phyloP scores from a whole-genome alignment of 805 yeast species.

The Isabelozyma rhagii region DNA sequence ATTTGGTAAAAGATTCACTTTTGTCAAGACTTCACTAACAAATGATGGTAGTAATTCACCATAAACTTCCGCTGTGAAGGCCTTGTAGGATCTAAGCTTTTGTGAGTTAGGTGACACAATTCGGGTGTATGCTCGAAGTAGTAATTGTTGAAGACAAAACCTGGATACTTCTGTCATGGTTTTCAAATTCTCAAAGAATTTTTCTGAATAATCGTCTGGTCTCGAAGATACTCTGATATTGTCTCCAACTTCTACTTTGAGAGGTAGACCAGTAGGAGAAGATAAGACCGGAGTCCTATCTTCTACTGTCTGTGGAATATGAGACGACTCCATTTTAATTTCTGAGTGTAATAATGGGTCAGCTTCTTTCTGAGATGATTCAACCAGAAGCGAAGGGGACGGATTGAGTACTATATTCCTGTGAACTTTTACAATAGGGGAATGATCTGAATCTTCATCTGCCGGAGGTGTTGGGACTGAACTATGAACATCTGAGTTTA shows the following conservation, averaged over 20 bases:
- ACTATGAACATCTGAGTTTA: neutral
- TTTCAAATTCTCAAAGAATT: conserved; percentile 18
- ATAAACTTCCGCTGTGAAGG: conserved; percentile 86
- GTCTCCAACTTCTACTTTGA: neutral
- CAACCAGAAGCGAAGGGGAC: neutral
- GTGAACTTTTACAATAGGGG: neutral
- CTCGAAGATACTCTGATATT: conserved; percentile 4
- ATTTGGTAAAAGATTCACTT: conserved; percentile 52
- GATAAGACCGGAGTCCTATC: neutral
- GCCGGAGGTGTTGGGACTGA: neutral
- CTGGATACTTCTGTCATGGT: conserved; percentile 23
- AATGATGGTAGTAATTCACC: conserved; percentile 86
- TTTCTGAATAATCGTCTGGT: conserved; percentile 17
- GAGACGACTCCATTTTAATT: neutral
- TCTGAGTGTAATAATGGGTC: neutral
- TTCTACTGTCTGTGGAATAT: neutral
- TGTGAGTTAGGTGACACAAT: conserved; percentile 72
- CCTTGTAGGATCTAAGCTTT: conserved; percentile 66
- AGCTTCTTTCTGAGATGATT: neutral
- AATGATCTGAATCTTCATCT: neutral
- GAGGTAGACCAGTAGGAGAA: neutral
- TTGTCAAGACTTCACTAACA: conserved; percentile 56
- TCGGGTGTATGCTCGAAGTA: conserved; percentile 71
- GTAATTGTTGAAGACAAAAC: conserved; percentile 58
- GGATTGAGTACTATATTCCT: neutral